Evolutionary conservation across 768 basidiomycete genomes (phyloP), one percentile per base, ranked within the genome.

Genomic region (Asterophora lycoperdoides): DNA sequence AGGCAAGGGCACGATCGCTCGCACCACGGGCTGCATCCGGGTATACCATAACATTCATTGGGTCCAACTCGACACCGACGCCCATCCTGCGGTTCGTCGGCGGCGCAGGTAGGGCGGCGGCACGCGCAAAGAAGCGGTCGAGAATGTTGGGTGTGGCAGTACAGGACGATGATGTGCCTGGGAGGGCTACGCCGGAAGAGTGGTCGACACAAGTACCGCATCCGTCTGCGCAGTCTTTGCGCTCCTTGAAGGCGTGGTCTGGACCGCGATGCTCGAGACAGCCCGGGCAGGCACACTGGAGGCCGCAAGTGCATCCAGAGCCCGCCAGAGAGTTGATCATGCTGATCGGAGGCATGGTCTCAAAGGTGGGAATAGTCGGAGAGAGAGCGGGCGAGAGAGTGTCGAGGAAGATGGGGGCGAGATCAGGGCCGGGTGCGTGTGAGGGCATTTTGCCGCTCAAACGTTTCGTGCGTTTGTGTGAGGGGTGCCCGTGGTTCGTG

Each of bases 271-370:
- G 87, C 56, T 84, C 74, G 8, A 77, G 62, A 59, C 87, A 90
- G 29, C 86, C 86, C 0, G 86, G 86, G 64, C 87, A 90, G 11
- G 74, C 74, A 58, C 87, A 90, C 34, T 68, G 67, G 36, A 79
- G 63, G 26, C 86, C 86, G 59, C 87, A 89, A 7, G 81, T 84
- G 60, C 87, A 89, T 2, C 83, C 84, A 2, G 84, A 76, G 11
- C 79, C 83, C 1, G 84, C 82, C 10, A 84, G 62, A 4, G 83
- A 81, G 17, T 70, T 68, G 37, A 84, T 73, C 36, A 71, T 67
- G 56, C 75, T 79, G 58, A 84, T 75, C 1, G 84, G 75, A 11
- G 84, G 82, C 64, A 88, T 83, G 11, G 66, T 63, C 18, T 74
- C 70, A 53, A 83, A 87, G 13, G 69, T 62, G 14, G 79, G 79